A percentile compares a stretch with the other conserved stretches of the same genome.
Conservation (phyloP, 2,329 filamentous ascomycete species). For the Pseudogymnoascus sp. region DNA sequence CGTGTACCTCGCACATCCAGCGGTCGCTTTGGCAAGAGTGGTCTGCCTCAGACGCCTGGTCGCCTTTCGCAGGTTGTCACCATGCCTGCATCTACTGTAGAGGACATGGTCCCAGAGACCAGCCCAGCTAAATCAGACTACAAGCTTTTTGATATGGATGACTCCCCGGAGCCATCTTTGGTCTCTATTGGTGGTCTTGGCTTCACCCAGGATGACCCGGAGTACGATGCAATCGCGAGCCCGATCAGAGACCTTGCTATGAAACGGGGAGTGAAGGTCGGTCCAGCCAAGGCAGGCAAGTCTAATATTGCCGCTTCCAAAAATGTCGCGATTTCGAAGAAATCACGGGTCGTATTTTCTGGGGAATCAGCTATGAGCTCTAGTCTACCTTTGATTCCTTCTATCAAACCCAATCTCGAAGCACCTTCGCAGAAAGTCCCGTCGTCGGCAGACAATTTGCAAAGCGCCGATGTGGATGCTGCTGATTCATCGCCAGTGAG, state of each 20-base stretch:
- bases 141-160: slow-evolving; percentile 13
- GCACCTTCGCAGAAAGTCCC: neutral
- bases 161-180: slow-evolving; percentile 13
- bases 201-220: slow-evolving; percentile 23
- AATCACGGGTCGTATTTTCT: neutral
- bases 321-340: neutral
- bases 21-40: neutral
- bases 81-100: neutral
- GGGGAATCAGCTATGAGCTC: neutral
- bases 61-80: neutral
- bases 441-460: neutral
- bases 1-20: neutral
- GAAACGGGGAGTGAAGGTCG: neutral
- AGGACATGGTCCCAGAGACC: slow-evolving; percentile 26
- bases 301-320: neutral
- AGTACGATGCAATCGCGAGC: neutral
- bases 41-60: neutral
- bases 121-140: slow-evolving; percentile 22
- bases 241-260: slow-evolving; percentile 4
- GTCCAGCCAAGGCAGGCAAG: neutral
- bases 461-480: neutral
- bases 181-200: slow-evolving; percentile 19
- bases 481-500: neutral
- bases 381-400: neutral
- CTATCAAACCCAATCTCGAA: neutral